phyloP scores from a whole-genome alignment of 1,284 basidiomycete genomes.

The Cutaneotrichosporon arboriforme region DNA sequence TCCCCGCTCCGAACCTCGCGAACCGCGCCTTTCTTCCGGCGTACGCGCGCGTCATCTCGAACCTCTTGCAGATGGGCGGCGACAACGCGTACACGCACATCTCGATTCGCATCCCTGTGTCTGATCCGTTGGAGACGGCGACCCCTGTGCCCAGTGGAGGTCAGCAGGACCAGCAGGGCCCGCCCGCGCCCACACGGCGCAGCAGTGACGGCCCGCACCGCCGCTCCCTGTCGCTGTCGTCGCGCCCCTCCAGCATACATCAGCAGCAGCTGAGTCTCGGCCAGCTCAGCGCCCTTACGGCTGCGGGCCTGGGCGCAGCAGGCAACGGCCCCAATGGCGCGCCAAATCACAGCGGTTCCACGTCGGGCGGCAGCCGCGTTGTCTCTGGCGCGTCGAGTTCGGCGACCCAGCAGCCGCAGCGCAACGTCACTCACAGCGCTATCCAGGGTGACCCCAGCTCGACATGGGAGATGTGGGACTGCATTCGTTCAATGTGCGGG shows the following conservation, averaged over 20 bases:
- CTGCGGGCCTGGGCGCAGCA: not conserved
- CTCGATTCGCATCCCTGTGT: slow-evolving; percentile 77
- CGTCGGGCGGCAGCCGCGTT: slow-evolving; percentile 6
- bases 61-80: slow-evolving; percentile 61
- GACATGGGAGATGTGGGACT: slow-evolving; percentile 98
- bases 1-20: slow-evolving; percentile 71
- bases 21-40: slow-evolving; percentile 79
- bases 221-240: slow-evolving; percentile 40
- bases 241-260: slow-evolving; percentile 35
- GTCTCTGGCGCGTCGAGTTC: not conserved
- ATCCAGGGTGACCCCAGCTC: slow-evolving; percentile 62
- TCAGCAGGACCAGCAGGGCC: too few species aligned
- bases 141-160: slow-evolving; percentile 22
- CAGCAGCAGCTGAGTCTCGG: slow-evolving; percentile 32
- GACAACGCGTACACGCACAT: slow-evolving; percentile 58
- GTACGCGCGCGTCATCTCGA: slow-evolving; percentile 83
- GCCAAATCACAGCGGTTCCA: not conserved
- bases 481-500: slow-evolving; percentile 79
- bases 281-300: slow-evolving; percentile 7
- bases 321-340: not conserved
- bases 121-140: slow-evolving; percentile 52
- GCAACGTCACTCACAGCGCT: slow-evolving; percentile 13
- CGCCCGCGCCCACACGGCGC: slow-evolving; percentile 15
- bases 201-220: slow-evolving; percentile 20
- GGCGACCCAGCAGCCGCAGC: slow-evolving; percentile 7